Conservation (phyloP, 176 grass and related monocot genomes). For the Metroxylon sagu region DNA sequence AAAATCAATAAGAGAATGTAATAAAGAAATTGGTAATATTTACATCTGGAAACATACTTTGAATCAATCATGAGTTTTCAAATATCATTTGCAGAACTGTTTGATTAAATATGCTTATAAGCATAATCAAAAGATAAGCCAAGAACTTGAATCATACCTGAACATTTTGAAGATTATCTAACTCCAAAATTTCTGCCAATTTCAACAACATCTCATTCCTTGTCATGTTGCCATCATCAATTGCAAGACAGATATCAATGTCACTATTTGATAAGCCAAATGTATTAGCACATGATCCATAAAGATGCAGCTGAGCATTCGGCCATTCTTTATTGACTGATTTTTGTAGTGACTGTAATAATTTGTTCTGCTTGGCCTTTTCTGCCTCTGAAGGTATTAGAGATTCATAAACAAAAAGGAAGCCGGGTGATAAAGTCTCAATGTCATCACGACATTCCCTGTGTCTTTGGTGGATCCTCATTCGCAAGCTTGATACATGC, state of each 20-base stretch:
- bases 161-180: slow-evolving; percentile 26
- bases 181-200: slow-evolving; percentile 29
- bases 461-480: neutral
- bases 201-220: slow-evolving; percentile 20
- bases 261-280: slow-evolving; percentile 41
- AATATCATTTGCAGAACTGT: too few relatives aligned
- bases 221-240: slow-evolving; percentile 3
- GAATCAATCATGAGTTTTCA: too few relatives aligned
- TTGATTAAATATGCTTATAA: too few relatives aligned
- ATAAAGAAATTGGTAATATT: too few relatives aligned
- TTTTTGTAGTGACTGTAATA: slow-evolving; percentile 21
- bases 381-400: slow-evolving; percentile 32
- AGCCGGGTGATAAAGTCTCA: slow-evolving; percentile 7
- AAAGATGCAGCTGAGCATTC: slow-evolving; percentile 42
- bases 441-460: slow-evolving; percentile 35
- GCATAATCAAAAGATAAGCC: too few relatives aligned
- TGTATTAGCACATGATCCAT: slow-evolving; percentile 57
- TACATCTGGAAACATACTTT: too few relatives aligned
- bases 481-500: neutral
- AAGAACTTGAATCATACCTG: slow-evolving; percentile 26
- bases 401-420: slow-evolving; percentile 40
- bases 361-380: slow-evolving; percentile 29
- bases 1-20: too few relatives aligned
- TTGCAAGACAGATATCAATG: slow-evolving; percentile 46
- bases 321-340: slow-evolving; percentile 43